Conservation (phyloP, 805 yeast genomes). For the Kodamaea kakaduensis region DNA sequence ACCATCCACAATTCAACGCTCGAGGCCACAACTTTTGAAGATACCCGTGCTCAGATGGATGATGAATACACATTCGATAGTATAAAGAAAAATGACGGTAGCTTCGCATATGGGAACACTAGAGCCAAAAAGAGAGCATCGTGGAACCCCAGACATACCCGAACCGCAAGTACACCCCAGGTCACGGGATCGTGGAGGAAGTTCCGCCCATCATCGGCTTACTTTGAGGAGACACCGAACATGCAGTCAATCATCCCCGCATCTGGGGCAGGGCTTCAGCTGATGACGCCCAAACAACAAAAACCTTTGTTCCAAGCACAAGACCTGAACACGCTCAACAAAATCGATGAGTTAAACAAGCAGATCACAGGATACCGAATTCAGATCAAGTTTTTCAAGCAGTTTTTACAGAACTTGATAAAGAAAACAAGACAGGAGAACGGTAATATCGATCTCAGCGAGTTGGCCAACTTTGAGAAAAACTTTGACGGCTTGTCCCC, state of each 20-base stretch:
- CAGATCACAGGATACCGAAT: constrained; percentile 35
- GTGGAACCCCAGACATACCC: constrained; percentile 12
- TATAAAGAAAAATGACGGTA: neutral
- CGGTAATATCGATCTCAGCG: constrained; percentile 14
- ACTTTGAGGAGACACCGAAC: constrained; percentile 10
- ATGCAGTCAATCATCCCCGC: constrained; percentile 10
- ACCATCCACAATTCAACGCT: constrained; percentile 13
- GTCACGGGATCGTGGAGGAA: constrained; percentile 22
- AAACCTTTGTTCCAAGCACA: constrained; percentile 9
- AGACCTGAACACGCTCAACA: constrained; percentile 19
- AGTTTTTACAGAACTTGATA: constrained; percentile 36
- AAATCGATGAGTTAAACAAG: constrained; percentile 29
- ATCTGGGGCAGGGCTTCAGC: constrained; percentile 4
- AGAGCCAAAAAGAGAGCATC: constrained; percentile 3
- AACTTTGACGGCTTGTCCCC: constrained; percentile 14
- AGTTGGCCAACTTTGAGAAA: constrained; percentile 20
- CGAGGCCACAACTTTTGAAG: constrained; percentile 15
- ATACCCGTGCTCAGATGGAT: constrained; percentile 22
- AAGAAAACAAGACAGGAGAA: constrained; percentile 9
- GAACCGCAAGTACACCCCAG: constrained; percentile 10
- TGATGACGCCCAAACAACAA: constrained; percentile 7
- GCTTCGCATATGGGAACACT: neutral
- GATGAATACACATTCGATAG: constrained; percentile 18
- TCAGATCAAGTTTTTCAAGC: constrained; percentile 38
- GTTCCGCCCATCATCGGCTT: constrained; percentile 17